Conservation (phyloP, 2,329 filamentous ascomycete genomes). For the Madurella mycetomatis region DNA sequence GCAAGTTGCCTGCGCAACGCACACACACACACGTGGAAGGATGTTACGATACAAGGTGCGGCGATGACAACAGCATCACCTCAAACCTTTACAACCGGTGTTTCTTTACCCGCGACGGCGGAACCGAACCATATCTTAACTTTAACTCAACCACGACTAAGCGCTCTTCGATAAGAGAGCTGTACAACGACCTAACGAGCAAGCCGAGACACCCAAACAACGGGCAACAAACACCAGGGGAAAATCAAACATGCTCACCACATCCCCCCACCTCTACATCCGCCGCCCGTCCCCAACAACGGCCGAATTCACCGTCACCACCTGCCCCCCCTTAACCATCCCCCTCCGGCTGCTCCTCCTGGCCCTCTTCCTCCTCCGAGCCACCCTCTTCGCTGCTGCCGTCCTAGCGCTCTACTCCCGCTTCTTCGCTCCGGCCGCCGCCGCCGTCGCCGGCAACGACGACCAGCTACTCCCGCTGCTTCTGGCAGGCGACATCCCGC, state of each 20-base stretch:
- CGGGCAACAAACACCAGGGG: background rate
- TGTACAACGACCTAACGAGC: background rate
- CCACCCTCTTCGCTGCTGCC: slow-evolving; percentile 37
- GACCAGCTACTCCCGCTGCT: slow-evolving; percentile 27
- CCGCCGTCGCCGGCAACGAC: slow-evolving; percentile 12
- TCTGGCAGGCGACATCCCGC: slow-evolving; percentile 8
- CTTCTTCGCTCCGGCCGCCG: slow-evolving; percentile 30
- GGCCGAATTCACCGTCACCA: slow-evolving; percentile 88
- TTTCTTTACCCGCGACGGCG: too few species aligned
- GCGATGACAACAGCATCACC: too few species aligned
- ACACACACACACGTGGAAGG: too few species aligned
- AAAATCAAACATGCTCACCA: slow-evolving; percentile 55
- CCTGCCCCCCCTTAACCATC: slow-evolving; percentile 54
- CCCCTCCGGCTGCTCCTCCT: slow-evolving; percentile 43
- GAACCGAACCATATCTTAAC: too few species aligned
- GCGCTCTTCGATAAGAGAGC: too few species aligned
- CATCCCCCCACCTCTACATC: slow-evolving; percentile 54
- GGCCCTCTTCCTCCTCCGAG: slow-evolving; percentile 39
- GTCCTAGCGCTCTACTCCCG: slow-evolving; percentile 48
- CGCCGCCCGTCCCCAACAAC: slow-evolving; percentile 78
- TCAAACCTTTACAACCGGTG: too few species aligned
- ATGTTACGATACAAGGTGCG: too few species aligned
- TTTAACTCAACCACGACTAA: too few species aligned
- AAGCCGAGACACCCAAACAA: background rate
- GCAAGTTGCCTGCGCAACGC: too few species aligned